phyloP scores from a whole-genome alignment of 1,284 basidiomycete species.

The Melanopsichium pennsylvanicum region DNA sequence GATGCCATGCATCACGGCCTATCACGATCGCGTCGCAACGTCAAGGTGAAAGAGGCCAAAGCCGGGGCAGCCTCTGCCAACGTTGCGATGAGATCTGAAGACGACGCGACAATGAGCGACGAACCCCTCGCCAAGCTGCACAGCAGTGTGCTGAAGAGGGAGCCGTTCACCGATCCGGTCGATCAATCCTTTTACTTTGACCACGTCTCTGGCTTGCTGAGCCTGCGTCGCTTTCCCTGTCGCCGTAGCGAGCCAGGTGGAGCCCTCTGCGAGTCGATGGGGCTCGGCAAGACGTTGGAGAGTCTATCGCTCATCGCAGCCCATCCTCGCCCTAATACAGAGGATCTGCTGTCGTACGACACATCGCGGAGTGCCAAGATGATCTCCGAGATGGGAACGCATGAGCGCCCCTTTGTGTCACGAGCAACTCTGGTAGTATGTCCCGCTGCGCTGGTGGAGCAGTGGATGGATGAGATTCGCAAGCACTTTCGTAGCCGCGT shows the following conservation, averaged over 20 bases:
- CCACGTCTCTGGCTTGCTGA: conserved; percentile 39
- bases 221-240: conserved; percentile 34
- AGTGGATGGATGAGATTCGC: conserved; percentile 51
- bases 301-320: conserved; percentile 42
- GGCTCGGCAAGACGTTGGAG: conserved; percentile 50
- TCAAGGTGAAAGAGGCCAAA: conserved; percentile 21
- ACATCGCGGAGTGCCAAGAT: conserved; percentile 39
- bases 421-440: conserved; percentile 48
- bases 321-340: conserved; percentile 25
- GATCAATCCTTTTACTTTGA: conserved; percentile 38
- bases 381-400: conserved; percentile 15
- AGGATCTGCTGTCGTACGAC: conserved; percentile 36
- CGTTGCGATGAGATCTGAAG: neutral
- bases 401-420: conserved; percentile 31
- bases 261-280: conserved; percentile 54
- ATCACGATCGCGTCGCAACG: conserved; percentile 21
- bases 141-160: conserved; percentile 11
- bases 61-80: neutral
- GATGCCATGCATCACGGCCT: conserved; percentile 22
- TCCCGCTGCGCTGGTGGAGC: conserved; percentile 46
- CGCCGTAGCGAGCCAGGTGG: conserved; percentile 44
- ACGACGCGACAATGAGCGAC: neutral
- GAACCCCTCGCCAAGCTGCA: too few species aligned
- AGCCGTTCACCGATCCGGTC: conserved; percentile 38
- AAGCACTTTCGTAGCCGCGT: conserved; percentile 49